Percentiles rank a stretch among this genome's conserved stretches.
These are phyloP conservation scores for Acidomyces sp. DNA, from an alignment of 495 filamentous ascomycete species.

Conservation along the genomic window DNA sequence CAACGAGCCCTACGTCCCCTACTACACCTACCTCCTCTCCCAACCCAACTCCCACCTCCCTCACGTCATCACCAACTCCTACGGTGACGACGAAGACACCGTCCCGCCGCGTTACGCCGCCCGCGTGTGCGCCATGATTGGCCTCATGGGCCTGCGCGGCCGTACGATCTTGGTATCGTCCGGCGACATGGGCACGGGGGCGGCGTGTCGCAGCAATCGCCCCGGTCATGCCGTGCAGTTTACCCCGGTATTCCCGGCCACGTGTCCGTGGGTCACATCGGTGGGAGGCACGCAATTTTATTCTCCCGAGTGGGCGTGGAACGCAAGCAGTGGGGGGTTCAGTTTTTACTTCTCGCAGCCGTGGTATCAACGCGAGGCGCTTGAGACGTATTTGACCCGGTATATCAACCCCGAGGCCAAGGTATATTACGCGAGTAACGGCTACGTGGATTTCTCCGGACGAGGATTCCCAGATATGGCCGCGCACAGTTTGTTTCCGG, in stretches of 20 bases:
- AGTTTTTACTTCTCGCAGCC: conserved; percentile 50
- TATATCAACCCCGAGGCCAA: conserved; percentile 34
- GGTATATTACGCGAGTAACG: conserved; percentile 30
- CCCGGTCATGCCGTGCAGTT: conserved; percentile 54
- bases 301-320: conserved; percentile 47
- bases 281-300: conserved; percentile 54
- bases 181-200: conserved; percentile 57
- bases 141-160: conserved; percentile 61
- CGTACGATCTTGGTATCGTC: conserved; percentile 59
- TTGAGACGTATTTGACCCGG: conserved; percentile 41
- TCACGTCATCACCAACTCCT: conserved; percentile 63
- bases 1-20: conserved; percentile 69
- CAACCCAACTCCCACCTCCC: conserved; percentile 45
- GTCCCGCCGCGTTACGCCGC: conserved; percentile 54
- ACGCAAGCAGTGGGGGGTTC: conserved; percentile 51
- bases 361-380: conserved; percentile 45
- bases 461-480: conserved; percentile 64
- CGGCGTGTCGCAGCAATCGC: conserved; percentile 51
- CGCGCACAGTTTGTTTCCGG: conserved; percentile 38
- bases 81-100: conserved; percentile 70
- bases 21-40: conserved; percentile 49
- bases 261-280: conserved; percentile 61
- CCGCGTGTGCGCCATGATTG: conserved; percentile 55
- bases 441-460: conserved; percentile 38
- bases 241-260: conserved; percentile 55